Conservation (phyloP, 805 yeast species). For the Yarrowia sp. region DNA sequence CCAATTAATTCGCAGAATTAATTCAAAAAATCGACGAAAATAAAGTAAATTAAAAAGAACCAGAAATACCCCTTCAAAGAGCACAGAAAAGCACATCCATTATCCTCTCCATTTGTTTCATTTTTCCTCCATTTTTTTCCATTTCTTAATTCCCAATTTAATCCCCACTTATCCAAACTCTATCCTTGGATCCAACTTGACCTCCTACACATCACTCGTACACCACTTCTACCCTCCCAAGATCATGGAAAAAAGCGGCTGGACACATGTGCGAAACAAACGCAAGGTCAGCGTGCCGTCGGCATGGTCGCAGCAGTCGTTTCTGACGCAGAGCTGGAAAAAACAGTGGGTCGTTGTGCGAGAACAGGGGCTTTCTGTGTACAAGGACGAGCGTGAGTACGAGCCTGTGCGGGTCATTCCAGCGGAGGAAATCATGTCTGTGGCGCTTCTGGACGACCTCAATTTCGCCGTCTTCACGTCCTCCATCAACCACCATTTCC, state of each 20-base stretch:
- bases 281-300: conserved; percentile 32
- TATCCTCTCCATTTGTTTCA: too few species aligned
- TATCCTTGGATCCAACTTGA: neutral
- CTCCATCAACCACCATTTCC: conserved; percentile 46
- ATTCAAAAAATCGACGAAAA: too few species aligned
- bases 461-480: conserved; percentile 50
- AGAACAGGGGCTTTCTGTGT: conserved; percentile 47
- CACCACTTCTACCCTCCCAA: neutral
- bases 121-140: too few species aligned
- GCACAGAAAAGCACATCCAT: too few species aligned
- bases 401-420: conserved; percentile 46
- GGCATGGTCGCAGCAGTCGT: conserved; percentile 16
- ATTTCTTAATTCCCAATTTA: too few species aligned
- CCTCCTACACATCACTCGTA: neutral
- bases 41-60: neutral
- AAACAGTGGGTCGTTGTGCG: conserved; percentile 51
- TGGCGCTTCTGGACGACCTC: conserved; percentile 43
- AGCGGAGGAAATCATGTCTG: conserved; percentile 49
- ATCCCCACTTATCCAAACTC: neutral
- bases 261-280: conserved; percentile 35
- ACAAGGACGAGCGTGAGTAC: conserved; percentile 51
- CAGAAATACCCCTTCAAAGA: too few species aligned
- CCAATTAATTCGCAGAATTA: too few species aligned
- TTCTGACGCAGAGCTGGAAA: conserved; percentile 44
- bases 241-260: conserved; percentile 33